Base-by-base conservation (phyloP, 441 rosid species). In the Aquilaria agallochum region DNA sequence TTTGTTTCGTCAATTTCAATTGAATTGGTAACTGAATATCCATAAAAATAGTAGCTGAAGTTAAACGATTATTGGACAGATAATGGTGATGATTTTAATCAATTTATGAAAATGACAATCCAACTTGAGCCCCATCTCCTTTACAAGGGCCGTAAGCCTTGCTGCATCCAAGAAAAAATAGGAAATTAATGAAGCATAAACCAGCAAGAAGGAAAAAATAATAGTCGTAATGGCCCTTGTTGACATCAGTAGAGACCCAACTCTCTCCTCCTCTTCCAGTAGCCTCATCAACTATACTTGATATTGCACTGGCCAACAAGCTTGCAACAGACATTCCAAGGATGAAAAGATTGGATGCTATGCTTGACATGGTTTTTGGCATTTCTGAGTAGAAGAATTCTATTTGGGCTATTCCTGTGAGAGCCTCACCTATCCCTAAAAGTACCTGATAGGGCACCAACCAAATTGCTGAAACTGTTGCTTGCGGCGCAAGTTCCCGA, bases 361-460 rank as follows among this genome's bases (percentile, higher is more conserved):
- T 60, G 60, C 86, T 80, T 2, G 87, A 70, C 90, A 85, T 82
- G 64, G 79, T 74, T 56, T 68, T 83, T 0, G 94, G 92, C 53
- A 85, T 77, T 65, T 81, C 79, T 0, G 79, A 59, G 74, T 82
- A 85, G 63, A 72, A 87, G 72, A 87, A 87, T 64, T 83, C 88
- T 30, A 59, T 71, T 53, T 82, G 87, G 3, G 70, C 81, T 30
- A 87, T 74, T 2, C 68, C 66, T 42, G 50, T 78, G 51, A 85
- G 63, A 55, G 85, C 86, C 60, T 75, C 84, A 0, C 80, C 73
- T 8, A 85, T 27, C 31, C 95, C 92, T 11, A 58, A 44, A 5
- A 83, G 46, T 31, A 75, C 31, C 56, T 69, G 20, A 59, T 67
- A 60, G 30, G 84, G 86, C 13, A 82, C 11, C 14, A 83, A 46